These are phyloP conservation scores for Pyrrhoderma noxium DNA, from an alignment of 1,284 basidiomycete genomes.

Conservation along the genomic window DNA sequence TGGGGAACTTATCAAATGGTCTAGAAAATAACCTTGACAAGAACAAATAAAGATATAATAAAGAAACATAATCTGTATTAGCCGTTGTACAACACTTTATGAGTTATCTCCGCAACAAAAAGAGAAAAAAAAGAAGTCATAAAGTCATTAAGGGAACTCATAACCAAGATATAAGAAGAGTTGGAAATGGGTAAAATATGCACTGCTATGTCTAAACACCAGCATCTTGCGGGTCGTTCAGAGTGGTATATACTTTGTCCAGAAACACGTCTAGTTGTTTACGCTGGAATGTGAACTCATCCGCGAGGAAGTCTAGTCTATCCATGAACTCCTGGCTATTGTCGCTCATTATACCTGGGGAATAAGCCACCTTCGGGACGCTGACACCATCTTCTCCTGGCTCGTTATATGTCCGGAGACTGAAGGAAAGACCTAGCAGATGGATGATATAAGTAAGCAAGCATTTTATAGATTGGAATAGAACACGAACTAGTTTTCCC, in stretches of 20 bases:
- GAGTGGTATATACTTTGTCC: constrained; percentile 44
- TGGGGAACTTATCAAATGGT: constrained; percentile 6
- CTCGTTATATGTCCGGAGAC: constrained; percentile 42
- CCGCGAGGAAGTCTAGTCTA: constrained; percentile 51
- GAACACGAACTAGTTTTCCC: constrained; percentile 13
- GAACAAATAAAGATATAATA: neutral
- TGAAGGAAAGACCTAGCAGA: constrained; percentile 51
- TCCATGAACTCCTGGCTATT: constrained; percentile 47
- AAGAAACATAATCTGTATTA: neutral
- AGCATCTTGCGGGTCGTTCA: constrained; percentile 29
- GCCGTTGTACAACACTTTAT: constrained; percentile 1
- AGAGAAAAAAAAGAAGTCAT: neutral
- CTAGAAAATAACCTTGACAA: neutral
- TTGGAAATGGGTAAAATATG: no score
- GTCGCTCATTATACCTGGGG: constrained; percentile 55
- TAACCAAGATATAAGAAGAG: neutral
- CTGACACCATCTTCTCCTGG: constrained; percentile 21
- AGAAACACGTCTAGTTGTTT: constrained; percentile 60
- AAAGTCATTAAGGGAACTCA: neutral
- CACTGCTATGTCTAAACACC: constrained; percentile 21
- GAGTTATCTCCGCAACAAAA: neutral
- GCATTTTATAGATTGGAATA: neutral
- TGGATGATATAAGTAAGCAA: neutral
- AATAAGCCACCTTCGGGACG: constrained; percentile 47
- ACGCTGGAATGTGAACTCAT: constrained; percentile 58